Percentiles rank a stretch among this genome's conserved stretches.
Conservation (phyloP, 2,329 filamentous ascomycete genomes). For the Myotisia sp. region DNA sequence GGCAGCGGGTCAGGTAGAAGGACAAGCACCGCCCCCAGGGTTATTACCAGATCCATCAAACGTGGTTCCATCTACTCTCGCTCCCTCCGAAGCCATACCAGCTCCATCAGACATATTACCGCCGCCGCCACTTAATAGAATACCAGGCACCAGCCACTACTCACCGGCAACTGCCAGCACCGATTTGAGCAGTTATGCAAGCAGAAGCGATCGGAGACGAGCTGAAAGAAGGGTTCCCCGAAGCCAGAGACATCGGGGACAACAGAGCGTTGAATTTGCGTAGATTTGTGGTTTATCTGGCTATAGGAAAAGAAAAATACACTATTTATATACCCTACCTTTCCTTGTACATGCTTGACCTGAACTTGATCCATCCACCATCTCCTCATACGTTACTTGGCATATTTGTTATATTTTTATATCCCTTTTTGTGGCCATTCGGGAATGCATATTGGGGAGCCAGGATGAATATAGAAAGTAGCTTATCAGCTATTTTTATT, state of each 20-base stretch:
- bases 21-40: not conserved
- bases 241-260: conserved; percentile 29
- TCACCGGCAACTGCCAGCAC: conserved; percentile 35
- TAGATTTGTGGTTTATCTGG: no score
- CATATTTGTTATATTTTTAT: no score
- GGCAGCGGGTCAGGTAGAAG: no score
- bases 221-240: conserved; percentile 39
- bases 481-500: no score
- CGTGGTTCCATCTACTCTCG: conserved; percentile 1
- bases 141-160: conserved; percentile 23
- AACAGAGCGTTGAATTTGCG: conserved; percentile 37
- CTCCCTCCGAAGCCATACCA: conserved; percentile 2
- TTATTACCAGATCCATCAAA: not conserved
- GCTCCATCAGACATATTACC: conserved; percentile 21
- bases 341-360: no score
- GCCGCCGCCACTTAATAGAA: conserved; percentile 19
- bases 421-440: no score
- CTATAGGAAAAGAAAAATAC: no score
- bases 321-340: no score
- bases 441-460: no score
- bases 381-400: no score
- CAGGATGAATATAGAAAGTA: no score
- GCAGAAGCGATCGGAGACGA: conserved; percentile 38
- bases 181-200: conserved; percentile 39
- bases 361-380: no score